Conservation (phyloP, 805 yeast genomes). For the Candida gorgasii region DNA sequence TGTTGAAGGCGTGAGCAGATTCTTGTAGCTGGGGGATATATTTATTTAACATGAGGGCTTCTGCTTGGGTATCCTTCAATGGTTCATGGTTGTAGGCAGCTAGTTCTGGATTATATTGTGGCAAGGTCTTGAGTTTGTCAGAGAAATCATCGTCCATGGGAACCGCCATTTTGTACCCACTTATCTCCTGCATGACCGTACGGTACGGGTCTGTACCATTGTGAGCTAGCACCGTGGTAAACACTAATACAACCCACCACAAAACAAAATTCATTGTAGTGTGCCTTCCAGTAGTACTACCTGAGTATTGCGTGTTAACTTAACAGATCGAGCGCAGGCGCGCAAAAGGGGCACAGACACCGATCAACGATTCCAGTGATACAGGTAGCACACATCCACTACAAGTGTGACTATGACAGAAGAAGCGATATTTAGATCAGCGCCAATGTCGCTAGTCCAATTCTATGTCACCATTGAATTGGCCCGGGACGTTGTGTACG, state of each 20-base stretch:
- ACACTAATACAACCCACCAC: no score
- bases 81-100: slow-evolving; percentile 4
- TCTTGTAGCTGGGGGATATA: slow-evolving; percentile 20
- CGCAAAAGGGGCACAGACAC: slow-evolving; percentile 5
- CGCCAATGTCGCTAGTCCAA: slow-evolving; percentile 51
- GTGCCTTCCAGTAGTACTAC: no score
- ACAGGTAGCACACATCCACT: neutral
- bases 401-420: neutral
- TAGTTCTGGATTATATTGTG: slow-evolving; percentile 7
- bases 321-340: neutral
- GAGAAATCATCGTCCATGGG: neutral
- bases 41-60: slow-evolving; percentile 5
- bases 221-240: no score
- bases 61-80: slow-evolving; percentile 4
- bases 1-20: slow-evolving; percentile 21
- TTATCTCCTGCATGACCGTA: no score
- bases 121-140: slow-evolving; percentile 7
- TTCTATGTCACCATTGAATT: slow-evolving; percentile 49
- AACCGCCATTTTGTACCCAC: no score
- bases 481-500: slow-evolving; percentile 43
- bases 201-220: slow-evolving; percentile 3
- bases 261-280: no score
- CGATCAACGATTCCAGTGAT: neutral
- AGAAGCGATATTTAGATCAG: slow-evolving; percentile 47
- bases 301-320: no score